phyloP scores from a whole-genome alignment of 2,329 filamentous ascomycete species.

The Epichloe scottii region DNA sequence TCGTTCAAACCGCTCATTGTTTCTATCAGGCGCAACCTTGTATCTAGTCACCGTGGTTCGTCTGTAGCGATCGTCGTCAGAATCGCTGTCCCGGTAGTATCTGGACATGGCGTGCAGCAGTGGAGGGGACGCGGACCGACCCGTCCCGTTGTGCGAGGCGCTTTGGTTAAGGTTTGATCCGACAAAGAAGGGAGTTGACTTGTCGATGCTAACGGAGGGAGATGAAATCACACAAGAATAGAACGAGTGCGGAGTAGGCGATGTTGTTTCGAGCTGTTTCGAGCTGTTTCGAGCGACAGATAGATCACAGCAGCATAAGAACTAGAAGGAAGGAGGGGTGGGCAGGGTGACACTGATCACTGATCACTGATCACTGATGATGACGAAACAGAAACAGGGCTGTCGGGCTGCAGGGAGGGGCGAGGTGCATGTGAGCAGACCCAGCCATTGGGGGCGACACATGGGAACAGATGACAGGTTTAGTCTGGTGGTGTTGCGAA shows the following conservation, averaged over 20 bases:
- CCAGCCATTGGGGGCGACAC: too few relatives aligned
- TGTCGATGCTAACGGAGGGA: neutral
- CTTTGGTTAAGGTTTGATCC: constrained; percentile 2
- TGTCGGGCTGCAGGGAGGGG: neutral
- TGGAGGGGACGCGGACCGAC: constrained; percentile 6
- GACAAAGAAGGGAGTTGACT: neutral
- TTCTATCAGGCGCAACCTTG: constrained; percentile 32
- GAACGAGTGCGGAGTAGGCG: too few relatives aligned
- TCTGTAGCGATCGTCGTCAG: constrained; percentile 33
- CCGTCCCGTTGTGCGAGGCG: constrained; percentile 6
- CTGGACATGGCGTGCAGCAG: constrained; percentile 20
- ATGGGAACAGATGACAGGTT: too few relatives aligned
- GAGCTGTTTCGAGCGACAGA: too few relatives aligned
- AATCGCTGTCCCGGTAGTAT: constrained; percentile 23
- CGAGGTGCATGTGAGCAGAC: too few relatives aligned
- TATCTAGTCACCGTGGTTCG: constrained; percentile 39
- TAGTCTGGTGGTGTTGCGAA: too few relatives aligned
- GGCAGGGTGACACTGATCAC: too few relatives aligned
- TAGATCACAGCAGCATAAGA: too few relatives aligned
- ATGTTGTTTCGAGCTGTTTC: too few relatives aligned
- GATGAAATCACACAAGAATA: neutral
- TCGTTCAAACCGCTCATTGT: constrained; percentile 28
- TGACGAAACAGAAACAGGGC: constrained; percentile 7
- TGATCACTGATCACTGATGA: neutral
- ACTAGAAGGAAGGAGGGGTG: too few relatives aligned